Base-by-base conservation (phyloP, 495 filamentous ascomycete genomes). In the Geoglossum glabrum region DNA sequence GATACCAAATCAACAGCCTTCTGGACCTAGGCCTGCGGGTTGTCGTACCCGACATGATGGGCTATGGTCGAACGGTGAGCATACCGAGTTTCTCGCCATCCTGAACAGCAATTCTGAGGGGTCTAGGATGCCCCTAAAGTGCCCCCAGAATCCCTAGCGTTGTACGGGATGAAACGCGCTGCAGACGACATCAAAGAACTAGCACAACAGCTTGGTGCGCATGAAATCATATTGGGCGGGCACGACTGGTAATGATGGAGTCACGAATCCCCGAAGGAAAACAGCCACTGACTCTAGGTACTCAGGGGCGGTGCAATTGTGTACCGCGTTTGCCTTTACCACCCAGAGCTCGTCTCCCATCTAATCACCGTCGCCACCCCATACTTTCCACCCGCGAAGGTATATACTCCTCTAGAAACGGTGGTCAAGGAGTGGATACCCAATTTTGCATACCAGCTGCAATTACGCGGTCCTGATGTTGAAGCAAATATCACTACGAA, bases 401-500 rank as follows among this genome's bases (percentile, higher is more conserved):
- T 66, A 33, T 83, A 73, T 59, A 19, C 74, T 3, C 64, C 78
- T 0, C 61, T 81, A 0, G 74, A 82, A 54, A 59, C 78, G 3
- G 60, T 87, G 2, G 77, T 84, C 5, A 64, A 69, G 10, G 75
- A 64, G 69, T n/a, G 50, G 60, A 59, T 83, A 40, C 87, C 87
- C n/a, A 80, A 85, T 61, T 87, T 87, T 65, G 73, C 63, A 21
- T 97, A 97, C 67, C 90, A 97, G 71, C 62, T 93, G 38, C 86
- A 89, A 36, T 76, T 97, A 33, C 74, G 71, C 0, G 76, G 80
- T 27, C 76, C 76, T 0, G 79, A 83, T 11, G 71, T 90, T 21
- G 85, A 90, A 64, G 69, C 69, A 28, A 65, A 69, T 6, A 64
- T 90, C 25, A 67, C 68, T 6, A 72, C 75, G 8, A 74, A 74